A percentile compares a stretch with the other conserved stretches of the same genome.
phyloP scores from a whole-genome alignment of 108 stramenopile genomes.

The Cyclotella kingstonii region DNA sequence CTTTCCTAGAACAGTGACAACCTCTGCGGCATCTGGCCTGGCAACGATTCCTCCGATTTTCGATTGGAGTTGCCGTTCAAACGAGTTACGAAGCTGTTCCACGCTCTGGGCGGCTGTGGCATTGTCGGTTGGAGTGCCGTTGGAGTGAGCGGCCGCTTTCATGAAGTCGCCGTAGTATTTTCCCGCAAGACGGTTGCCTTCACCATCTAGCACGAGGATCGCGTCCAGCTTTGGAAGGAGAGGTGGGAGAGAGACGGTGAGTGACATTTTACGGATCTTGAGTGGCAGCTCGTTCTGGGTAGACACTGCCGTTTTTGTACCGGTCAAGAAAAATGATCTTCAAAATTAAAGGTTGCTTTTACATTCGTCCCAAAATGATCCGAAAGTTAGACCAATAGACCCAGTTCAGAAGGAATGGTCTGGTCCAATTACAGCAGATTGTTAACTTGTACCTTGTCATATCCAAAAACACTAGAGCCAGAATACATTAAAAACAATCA shows the following conservation, averaged over 20 bases:
- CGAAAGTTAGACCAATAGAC: no score
- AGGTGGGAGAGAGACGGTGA: slow-evolving; percentile 51
- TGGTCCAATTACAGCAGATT: no score
- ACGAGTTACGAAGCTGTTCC: slow-evolving; percentile 59
- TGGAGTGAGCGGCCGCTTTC: slow-evolving; percentile 22
- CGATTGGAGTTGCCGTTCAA: slow-evolving; percentile 75
- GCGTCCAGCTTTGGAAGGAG: slow-evolving; percentile 85
- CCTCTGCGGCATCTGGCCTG: slow-evolving; percentile 82
- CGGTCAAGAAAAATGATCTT: no score
- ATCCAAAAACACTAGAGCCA: no score
- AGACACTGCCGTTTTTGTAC: no score
- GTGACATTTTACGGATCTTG: background rate
- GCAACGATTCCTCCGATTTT: slow-evolving; percentile 77
- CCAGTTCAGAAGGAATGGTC: no score
- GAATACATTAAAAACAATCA: no score
- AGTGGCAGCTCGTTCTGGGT: no score
- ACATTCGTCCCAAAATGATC: no score
- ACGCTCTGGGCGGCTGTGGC: slow-evolving; percentile 38
- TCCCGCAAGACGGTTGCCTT: slow-evolving; percentile 83
- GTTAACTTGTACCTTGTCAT: no score
- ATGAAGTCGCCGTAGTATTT: slow-evolving; percentile 86
- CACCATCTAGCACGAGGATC: slow-evolving; percentile 81
- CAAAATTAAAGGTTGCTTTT: no score
- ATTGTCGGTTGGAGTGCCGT: slow-evolving; percentile 5
- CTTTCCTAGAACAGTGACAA: slow-evolving; percentile 69